Evolutionary conservation across 768 basidiomycete species (phyloP).

Genomic region (Auriculariales sp.): DNA sequence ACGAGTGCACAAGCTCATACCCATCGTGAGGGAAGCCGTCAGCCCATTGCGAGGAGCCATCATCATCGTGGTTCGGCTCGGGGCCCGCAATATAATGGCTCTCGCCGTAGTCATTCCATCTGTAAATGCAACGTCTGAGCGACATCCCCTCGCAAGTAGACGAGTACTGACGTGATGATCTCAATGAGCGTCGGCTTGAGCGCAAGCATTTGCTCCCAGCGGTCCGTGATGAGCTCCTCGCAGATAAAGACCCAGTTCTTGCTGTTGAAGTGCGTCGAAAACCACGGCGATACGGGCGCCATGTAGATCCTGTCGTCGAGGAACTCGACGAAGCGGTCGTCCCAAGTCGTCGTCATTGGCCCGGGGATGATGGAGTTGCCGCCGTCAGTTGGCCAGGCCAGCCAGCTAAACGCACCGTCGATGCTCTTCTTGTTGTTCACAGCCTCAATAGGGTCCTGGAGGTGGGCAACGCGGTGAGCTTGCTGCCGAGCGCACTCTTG

Average conservation of each 20-base stretch:
- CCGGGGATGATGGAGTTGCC: neutral
- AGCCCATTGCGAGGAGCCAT: neutral
- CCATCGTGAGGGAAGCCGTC: neutral
- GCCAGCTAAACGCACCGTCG: constrained; percentile 1
- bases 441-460: neutral
- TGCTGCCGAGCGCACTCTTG: neutral
- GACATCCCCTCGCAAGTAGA: neutral
- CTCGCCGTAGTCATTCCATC: neutral
- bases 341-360: neutral
- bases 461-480: neutral
- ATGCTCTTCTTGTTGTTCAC: constrained; percentile 1
- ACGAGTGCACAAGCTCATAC: neutral
- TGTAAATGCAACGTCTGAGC: neutral
- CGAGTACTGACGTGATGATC: neutral
- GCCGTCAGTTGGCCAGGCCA: neutral
- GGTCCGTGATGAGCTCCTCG: constrained; percentile 1
- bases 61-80: neutral
- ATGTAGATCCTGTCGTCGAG: neutral
- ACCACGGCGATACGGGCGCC: constrained; percentile 1
- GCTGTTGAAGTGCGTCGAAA: neutral
- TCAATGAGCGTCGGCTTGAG: neutral
- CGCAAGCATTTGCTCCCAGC: neutral
- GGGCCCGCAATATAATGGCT: neutral
- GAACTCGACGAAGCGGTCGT: neutral
- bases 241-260: constrained; percentile 1